Evolutionary conservation across 441 rosid species (phyloP), one percentile per base, ranked within the genome.

Genomic region (Arabidopsis lyrata): DNA sequence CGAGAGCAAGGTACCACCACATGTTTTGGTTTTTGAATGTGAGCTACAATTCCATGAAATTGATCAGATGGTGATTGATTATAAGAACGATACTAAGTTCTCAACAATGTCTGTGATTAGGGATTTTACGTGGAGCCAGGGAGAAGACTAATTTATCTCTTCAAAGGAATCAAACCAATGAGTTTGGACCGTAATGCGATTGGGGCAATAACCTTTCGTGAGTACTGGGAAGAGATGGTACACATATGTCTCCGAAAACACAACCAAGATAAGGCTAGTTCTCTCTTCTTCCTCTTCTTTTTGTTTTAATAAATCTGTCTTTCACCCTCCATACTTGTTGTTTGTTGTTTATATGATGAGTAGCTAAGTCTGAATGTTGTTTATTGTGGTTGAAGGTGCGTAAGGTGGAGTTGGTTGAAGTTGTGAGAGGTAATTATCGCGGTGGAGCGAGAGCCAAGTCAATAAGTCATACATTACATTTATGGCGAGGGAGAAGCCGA

Each of bases 391-490:
- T 44, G 0, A 3, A 63, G 56, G 31, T 8, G 0, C 5, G 5
- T 24, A 66, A 65, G n/a, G 60, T 66, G 72, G 72, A 67, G 72
- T 67, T 41, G 0, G 18, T 67, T 6, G 16, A 54, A 27, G 16
- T 67, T 15, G 62, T 67, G 52, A 54, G 72, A 41, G 62, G 52
- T 27, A 3, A 14, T 38, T 10, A n/a, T 29, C 6, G 36, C 0
- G 9, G 13, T 18, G 38, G 15, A 16, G 9, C 38, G 0, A 70
- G 58, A 59, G 13, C 66, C 4, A 35, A 24, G 74, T n/a, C n/a
- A n/a, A n/a, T n/a, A n/a, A n/a, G n/a, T 70, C 74, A n/a, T 69
- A 60, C 74, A 70, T 70, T 47, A 70, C 74, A 14, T 58, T 58
- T 49, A 47, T 70, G 74, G 66, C 66, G 2, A 58, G 66, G 12